phyloP scores from a whole-genome alignment of 2,329 filamentous ascomycete species.

The Drechslerella coelobrocha region DNA sequence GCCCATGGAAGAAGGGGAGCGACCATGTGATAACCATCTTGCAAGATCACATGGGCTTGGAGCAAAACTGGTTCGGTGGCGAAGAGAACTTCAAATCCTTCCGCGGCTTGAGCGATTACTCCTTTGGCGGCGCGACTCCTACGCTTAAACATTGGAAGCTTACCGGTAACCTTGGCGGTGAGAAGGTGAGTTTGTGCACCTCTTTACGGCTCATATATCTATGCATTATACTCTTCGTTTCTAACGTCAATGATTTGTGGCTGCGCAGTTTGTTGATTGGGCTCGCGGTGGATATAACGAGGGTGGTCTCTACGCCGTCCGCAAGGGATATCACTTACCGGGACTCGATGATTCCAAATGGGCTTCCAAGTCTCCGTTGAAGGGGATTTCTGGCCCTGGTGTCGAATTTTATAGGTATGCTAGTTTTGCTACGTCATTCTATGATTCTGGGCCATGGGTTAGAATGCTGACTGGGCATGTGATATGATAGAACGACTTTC shows the following conservation, averaged over 20 bases:
- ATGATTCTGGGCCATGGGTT: too few relatives aligned
- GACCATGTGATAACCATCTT: conserved; percentile 71
- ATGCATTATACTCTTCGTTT: too few relatives aligned
- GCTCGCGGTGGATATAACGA: conserved; percentile 71
- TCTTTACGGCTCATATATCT: background rate
- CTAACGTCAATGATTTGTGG: too few relatives aligned
- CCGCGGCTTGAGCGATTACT: conserved; percentile 69
- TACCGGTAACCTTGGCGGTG: conserved; percentile 72
- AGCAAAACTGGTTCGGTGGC: conserved; percentile 70
- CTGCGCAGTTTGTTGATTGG: conserved; percentile 63
- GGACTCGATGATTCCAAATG: conserved; percentile 62
- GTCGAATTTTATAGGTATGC: conserved; percentile 65
- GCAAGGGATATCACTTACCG: conserved; percentile 69
- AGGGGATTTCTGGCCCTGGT: conserved; percentile 62
- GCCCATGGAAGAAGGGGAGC: conserved; percentile 62
- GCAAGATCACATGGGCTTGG: conserved; percentile 75
- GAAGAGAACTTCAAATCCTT: conserved; percentile 64
- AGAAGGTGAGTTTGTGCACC: conserved; percentile 60
- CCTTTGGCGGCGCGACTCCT: conserved; percentile 62
- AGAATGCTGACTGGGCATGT: too few relatives aligned
- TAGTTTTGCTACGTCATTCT: too few relatives aligned
- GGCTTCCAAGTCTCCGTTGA: conserved; percentile 59
- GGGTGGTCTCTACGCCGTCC: conserved; percentile 66
- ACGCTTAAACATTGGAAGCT: conserved; percentile 68
- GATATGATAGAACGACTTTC: conserved; percentile 60